Conservation (phyloP, 2,329 filamentous ascomycete species). For the Neopestalotiopsis sp. region DNA sequence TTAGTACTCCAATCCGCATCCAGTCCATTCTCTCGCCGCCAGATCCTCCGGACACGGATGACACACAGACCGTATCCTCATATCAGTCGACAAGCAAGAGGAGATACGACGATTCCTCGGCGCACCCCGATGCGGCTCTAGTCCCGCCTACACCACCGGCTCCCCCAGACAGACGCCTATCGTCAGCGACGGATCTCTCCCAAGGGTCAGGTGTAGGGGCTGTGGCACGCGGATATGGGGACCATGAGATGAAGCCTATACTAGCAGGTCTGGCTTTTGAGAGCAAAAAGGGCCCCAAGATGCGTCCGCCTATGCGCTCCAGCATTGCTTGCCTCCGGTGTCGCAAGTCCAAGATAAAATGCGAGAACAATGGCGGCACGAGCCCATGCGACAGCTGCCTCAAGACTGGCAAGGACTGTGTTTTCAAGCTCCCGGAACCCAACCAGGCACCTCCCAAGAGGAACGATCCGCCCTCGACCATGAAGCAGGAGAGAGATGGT, state of each 20-base stretch:
- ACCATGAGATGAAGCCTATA: constrained; percentile 40
- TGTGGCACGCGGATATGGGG: constrained; percentile 29
- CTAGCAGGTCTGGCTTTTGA: constrained; percentile 37
- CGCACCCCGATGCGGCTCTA: constrained; percentile 34
- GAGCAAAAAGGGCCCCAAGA: constrained; percentile 49
- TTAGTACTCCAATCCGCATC: constrained; percentile 57
- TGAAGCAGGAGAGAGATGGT: constrained; percentile 48
- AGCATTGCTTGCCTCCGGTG: constrained; percentile 81
- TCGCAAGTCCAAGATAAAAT: constrained; percentile 84
- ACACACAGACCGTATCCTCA: constrained; percentile 37
- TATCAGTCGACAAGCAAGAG: constrained; percentile 42
- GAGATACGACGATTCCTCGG: constrained; percentile 42
- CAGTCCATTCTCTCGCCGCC: constrained; percentile 56
- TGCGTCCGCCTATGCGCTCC: constrained; percentile 69
- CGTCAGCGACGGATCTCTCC: constrained; percentile 31
- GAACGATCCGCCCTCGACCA: constrained; percentile 41
- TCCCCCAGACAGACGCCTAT: constrained; percentile 32
- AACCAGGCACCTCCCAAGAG: constrained; percentile 47
- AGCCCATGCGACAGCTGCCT: constrained; percentile 78
- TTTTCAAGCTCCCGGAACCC: constrained; percentile 65
- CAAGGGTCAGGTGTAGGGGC: constrained; percentile 29
- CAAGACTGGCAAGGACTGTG: constrained; percentile 72
- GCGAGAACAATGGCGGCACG: constrained; percentile 76
- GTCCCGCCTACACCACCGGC: constrained; percentile 33
- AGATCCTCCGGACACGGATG: constrained; percentile 47